Evolutionary conservation across 1,284 basidiomycete genomes (phyloP).

Genomic region (Athelia sp.): DNA sequence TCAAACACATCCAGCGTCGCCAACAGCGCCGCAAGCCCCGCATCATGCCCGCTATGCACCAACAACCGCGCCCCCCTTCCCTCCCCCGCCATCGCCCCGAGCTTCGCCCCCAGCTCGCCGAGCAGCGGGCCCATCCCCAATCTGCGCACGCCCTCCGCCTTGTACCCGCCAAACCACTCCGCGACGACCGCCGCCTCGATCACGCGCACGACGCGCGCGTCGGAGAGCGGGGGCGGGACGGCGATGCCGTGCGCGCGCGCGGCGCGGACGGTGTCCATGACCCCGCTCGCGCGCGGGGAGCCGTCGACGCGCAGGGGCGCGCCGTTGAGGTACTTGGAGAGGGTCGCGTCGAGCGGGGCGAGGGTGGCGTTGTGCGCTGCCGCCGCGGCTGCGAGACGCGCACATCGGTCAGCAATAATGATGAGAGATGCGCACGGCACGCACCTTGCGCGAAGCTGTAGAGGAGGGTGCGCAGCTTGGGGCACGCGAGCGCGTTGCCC

Average conservation of each 20-base stretch:
- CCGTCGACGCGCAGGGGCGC: conserved; percentile 71
- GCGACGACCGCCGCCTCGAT: conserved; percentile 69
- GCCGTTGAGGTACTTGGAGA: conserved; percentile 70
- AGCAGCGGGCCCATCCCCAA: conserved; percentile 76
- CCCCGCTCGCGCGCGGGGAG: conserved; percentile 70
- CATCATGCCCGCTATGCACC: conserved; percentile 75
- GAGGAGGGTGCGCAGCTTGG: conserved; percentile 57
- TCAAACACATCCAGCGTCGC: conserved; percentile 75
- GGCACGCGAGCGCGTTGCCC: conserved; percentile 65
- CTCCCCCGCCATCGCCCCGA: conserved; percentile 48
- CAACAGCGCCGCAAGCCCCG: conserved; percentile 64
- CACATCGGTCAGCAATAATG: background rate
- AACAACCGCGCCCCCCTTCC: conserved; percentile 52
- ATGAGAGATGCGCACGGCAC: conserved; percentile 2
- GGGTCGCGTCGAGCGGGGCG: conserved; percentile 54
- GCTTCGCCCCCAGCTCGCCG: conserved; percentile 54
- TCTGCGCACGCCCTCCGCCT: conserved; percentile 66
- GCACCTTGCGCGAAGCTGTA: conserved; percentile 59
- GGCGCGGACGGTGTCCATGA: conserved; percentile 75
- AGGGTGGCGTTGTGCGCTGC: conserved; percentile 62
- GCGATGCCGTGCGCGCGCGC: conserved; percentile 67
- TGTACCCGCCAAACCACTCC: conserved; percentile 73
- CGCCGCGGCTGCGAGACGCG: conserved; percentile 48
- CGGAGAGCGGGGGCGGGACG: conserved; percentile 66
- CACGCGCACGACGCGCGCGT: conserved; percentile 48